Evolutionary conservation across 2,329 filamentous ascomycete genomes (phyloP).

Genomic region (Aspergillus ochraceoroseus): DNA sequence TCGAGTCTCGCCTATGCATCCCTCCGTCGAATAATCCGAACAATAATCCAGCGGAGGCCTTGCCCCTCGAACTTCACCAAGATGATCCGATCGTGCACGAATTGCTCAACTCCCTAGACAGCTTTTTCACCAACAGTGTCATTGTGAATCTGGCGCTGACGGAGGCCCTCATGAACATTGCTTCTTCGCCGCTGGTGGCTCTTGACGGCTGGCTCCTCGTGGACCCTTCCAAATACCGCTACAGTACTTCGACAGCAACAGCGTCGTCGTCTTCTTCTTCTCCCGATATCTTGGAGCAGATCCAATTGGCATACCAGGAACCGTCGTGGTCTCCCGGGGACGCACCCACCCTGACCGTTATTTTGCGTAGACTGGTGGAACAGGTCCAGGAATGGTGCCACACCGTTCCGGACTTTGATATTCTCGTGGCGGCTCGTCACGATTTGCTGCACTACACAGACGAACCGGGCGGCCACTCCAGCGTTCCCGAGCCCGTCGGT

Average conservation of each 20-base stretch:
- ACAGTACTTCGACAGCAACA: no score
- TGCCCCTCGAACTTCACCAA: constrained; percentile 60
- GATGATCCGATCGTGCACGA: constrained; percentile 55
- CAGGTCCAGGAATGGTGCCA: constrained; percentile 60
- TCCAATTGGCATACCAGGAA: constrained; percentile 41
- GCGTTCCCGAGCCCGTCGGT: no score
- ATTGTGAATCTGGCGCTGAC: constrained; percentile 88
- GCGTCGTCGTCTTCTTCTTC: constrained; percentile 27
- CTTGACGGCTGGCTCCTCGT: constrained; percentile 88
- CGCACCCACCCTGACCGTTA: constrained; percentile 47
- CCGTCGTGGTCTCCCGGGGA: constrained; percentile 47
- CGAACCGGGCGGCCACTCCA: constrained; percentile 20
- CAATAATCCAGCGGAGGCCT: constrained; percentile 48
- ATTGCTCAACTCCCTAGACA: constrained; percentile 59
- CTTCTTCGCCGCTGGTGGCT: constrained; percentile 75
- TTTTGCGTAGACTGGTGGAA: constrained; percentile 57
- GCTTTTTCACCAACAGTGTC: constrained; percentile 84
- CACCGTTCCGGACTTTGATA: constrained; percentile 66
- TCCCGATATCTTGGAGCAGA: constrained; percentile 26
- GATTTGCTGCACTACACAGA: constrained; percentile 37
- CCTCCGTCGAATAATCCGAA: constrained; percentile 29
- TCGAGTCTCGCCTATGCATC: constrained; percentile 37
- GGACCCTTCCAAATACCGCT: constrained; percentile 61
- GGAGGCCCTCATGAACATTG: constrained; percentile 73
- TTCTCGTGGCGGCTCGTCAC: constrained; percentile 59